Conservation (phyloP, 768 basidiomycete species). For the Paxillus ammoniavirescens region DNA sequence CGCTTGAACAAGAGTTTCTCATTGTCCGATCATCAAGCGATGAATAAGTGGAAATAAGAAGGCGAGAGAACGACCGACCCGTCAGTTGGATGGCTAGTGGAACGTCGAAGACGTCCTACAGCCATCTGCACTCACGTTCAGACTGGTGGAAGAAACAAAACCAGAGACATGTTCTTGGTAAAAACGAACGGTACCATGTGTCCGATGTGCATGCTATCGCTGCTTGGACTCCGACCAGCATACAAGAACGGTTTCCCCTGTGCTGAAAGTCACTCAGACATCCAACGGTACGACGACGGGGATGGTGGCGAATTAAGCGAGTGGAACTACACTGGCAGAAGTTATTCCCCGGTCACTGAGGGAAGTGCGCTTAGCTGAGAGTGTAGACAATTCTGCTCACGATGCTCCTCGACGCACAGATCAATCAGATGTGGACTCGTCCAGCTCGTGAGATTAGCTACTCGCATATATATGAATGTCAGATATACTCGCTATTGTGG, state of each 20-base stretch:
- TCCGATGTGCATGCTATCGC: constrained; percentile 95
- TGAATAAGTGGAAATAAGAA: not conserved
- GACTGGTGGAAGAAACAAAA: not conserved
- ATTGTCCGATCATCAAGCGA: constrained; percentile 59
- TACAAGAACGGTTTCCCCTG: constrained; percentile 98
- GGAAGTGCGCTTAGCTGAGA: too few species aligned
- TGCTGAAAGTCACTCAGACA: not conserved
- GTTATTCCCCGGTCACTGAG: too few species aligned
- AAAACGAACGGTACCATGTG: constrained; percentile 98
- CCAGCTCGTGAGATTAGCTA: too few species aligned
- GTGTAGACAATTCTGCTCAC: too few species aligned
- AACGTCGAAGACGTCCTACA: constrained; percentile 94
- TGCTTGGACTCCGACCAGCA: constrained; percentile 95
- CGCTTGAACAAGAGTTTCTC: constrained; percentile 99
- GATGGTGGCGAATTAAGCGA: too few species aligned
- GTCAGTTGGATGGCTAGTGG: constrained; percentile 96
- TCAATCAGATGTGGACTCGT: too few species aligned
- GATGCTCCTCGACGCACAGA: too few species aligned
- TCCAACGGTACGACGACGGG: too few species aligned
- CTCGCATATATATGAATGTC: too few species aligned
- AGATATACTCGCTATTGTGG: too few species aligned
- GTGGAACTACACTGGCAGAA: too few species aligned
- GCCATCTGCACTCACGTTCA: constrained; percentile 59
- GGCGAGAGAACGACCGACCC: constrained; percentile 43
- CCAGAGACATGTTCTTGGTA: constrained; percentile 69